Percentiles rank a stretch among this genome's conserved stretches.
Conservation (phyloP, 2,329 filamentous ascomycete genomes). For the Trichoderma koningii region DNA sequence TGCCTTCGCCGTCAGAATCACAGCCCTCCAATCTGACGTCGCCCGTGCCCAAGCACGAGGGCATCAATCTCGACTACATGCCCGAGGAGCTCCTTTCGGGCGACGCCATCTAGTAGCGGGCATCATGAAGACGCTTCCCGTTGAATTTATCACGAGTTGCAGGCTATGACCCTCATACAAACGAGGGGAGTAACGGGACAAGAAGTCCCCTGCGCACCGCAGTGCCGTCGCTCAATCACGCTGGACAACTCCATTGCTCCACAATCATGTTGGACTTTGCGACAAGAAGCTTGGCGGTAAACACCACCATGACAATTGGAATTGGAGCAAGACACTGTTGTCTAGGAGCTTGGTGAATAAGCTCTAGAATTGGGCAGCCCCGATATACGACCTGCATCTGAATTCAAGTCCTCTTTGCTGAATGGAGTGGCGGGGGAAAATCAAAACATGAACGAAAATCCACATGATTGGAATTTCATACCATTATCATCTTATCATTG, state of each 20-base stretch:
- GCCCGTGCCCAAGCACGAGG: constrained; percentile 1
- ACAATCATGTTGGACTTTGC: background rate
- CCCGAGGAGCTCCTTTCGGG: constrained; percentile 40
- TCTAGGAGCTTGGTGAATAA: background rate
- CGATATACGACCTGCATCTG: background rate
- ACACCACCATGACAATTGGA: background rate
- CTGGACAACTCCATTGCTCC: no score
- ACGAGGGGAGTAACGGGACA: no score
- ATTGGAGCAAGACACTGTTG: background rate
- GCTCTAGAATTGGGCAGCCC: background rate
- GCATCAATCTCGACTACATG: constrained; percentile 39
- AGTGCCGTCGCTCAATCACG: background rate
- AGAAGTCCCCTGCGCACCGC: no score
- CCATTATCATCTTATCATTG: no score
- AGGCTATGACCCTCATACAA: no score
- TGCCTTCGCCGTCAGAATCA: constrained; percentile 25
- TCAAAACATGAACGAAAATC: no score
- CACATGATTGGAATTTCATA: no score
- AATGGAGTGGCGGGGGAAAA: no score
- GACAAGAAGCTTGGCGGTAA: background rate
- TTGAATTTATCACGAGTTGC: no score
- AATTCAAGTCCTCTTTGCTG: no score
- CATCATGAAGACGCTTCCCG: no score
- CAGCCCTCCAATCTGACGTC: constrained; percentile 3
- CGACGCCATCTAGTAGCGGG: background rate